Base-by-base conservation (phyloP, 2,329 filamentous ascomycete genomes). In the Aspergillus sp. region DNA sequence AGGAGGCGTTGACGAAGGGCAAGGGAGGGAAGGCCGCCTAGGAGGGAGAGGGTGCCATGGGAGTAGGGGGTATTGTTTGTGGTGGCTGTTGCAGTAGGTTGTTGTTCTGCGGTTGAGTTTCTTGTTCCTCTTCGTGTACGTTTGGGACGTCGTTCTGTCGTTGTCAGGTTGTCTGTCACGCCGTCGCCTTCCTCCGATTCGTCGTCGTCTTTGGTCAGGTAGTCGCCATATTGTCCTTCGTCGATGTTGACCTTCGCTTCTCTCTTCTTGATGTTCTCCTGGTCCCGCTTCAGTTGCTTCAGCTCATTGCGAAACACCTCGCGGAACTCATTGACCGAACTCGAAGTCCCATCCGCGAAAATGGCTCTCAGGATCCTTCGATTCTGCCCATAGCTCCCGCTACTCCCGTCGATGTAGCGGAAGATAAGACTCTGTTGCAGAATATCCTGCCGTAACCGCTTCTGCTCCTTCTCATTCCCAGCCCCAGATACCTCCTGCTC, bases 321-420 rank as follows among this genome's bases (percentile, higher is more conserved):
- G 9, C 64, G 62, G 50, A 76, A 76, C 51, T 75, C 71, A 37
- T 64, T 68, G 17, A 63, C 52, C 4, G 68, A 60, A 13, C 49
- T 53, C 10, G 58, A 49, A 32, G 60, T 58, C 7, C 73, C 74
- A 54, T 75, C 68, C 4, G 74, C 73, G 54, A 76, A 76, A 38
- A 76, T 67, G 17, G 74, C 69, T 17, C 72, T 61, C 9, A 76
- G 41, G 19, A 76, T 73, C 37, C 71, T 65, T 45, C 73, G 63
- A 20, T 68, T 59, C 19, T 60, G 62, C 6, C 68, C 67, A 33
- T 60, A 62, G 7, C 60, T 58, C 15, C 57, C 56, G 7, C 52
- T 56, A 5, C 58, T 59, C 0, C 59, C 55, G 4, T 55, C 53
- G n/a, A 75, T 66, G 48, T 73, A 76, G 43, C 63, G 65, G 51